phyloP scores from a whole-genome alignment of 148 eudicot genomes.

The Silene uniflora region DNA sequence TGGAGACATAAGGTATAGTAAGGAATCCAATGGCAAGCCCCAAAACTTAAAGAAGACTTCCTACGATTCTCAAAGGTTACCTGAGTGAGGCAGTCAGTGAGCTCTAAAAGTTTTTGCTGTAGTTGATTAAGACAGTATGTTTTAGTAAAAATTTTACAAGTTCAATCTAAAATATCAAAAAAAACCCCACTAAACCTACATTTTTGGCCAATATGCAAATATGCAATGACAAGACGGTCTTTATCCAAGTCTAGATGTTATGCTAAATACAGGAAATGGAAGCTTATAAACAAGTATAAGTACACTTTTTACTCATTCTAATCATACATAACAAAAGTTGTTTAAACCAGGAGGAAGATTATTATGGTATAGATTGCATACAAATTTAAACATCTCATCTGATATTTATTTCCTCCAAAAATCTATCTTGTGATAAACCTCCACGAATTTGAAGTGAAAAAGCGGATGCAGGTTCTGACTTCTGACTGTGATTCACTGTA shows the following conservation, averaged over 20 bases:
- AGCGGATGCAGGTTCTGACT: not conserved
- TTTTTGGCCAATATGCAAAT: too few species aligned
- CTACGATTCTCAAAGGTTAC: not conserved
- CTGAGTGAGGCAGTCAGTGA: too few species aligned
- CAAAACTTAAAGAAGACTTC: not conserved
- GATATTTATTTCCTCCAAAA: conserved; percentile 5
- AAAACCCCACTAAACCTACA: not conserved
- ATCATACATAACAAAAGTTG: not conserved
- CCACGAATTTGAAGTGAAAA: not conserved
- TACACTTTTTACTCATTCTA: not conserved
- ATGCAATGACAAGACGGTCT: not conserved
- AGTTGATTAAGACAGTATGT: not conserved
- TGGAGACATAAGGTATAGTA: not conserved
- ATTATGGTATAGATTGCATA: not conserved
- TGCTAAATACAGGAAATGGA: not conserved
- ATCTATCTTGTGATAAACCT: not conserved
- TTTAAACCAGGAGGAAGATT: not conserved
- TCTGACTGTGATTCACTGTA: too few species aligned
- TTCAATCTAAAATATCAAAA: not conserved
- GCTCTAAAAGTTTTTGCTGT: not conserved
- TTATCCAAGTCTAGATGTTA: not conserved
- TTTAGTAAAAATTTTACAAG: not conserved
- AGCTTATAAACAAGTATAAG: not conserved
- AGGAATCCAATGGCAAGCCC: not conserved
- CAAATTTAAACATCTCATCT: conserved; percentile 1